Conservation (phyloP, 2,329 filamentous ascomycete species). For the Cytospora mali region DNA sequence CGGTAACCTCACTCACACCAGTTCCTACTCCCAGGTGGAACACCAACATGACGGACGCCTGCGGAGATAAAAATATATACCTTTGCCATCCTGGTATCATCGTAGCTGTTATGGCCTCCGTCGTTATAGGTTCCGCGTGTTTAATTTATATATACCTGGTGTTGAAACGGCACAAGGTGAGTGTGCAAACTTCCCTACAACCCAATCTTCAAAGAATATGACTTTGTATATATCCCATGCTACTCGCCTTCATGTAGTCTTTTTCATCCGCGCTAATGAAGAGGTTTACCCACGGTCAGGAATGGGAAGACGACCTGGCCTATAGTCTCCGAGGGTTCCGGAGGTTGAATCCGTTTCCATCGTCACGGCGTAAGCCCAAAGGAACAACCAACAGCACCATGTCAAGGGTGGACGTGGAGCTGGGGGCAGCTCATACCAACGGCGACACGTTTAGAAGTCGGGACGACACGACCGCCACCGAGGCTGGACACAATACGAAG, state of each 20-base stretch:
- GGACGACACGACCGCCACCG: neutral
- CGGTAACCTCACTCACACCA: neutral
- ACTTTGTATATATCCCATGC: neutral
- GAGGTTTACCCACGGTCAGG: neutral
- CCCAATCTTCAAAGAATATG: neutral
- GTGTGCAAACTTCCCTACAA: neutral
- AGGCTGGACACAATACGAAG: neutral
- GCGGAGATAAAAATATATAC: slow-evolving; percentile 7
- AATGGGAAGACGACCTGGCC: neutral
- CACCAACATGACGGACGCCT: neutral
- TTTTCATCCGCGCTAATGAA: neutral
- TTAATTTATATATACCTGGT: neutral
- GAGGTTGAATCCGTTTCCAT: neutral
- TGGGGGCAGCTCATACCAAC: neutral
- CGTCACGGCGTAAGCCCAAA: neutral
- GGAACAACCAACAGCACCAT: neutral
- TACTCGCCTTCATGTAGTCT: neutral
- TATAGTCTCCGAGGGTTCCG: neutral
- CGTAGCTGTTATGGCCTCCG: neutral
- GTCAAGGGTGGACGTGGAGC: neutral
- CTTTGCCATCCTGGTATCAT: slow-evolving; percentile 7
- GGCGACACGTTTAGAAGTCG: neutral
- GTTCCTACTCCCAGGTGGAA: slow-evolving; percentile 1
- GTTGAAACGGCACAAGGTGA: neutral
- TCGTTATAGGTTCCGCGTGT: neutral